These are phyloP conservation scores for Clitopilus passeckerianus DNA, from an alignment of 768 basidiomycete genomes.

Conservation along the genomic window DNA sequence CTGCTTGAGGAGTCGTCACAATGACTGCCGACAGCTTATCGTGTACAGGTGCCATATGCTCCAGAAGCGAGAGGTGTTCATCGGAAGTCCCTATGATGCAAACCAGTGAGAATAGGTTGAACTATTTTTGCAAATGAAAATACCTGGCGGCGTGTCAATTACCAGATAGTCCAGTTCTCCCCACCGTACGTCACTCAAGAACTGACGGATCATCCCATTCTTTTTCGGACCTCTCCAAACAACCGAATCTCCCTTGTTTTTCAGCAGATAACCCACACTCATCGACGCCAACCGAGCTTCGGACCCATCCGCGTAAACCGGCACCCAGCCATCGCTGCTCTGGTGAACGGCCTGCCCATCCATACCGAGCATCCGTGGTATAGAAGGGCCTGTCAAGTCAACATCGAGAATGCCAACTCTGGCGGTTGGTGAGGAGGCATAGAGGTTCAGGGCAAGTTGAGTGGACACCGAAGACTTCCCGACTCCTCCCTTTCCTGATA, in stretches of 20 bases:
- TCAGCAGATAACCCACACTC: slow-evolving; percentile 94
- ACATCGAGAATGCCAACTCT: slow-evolving; percentile 90
- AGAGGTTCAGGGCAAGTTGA: slow-evolving; percentile 87
- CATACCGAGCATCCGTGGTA: slow-evolving; percentile 92
- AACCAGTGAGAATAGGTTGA: slow-evolving; percentile 8
- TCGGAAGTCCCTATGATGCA: slow-evolving; percentile 96
- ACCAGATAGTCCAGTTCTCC: slow-evolving; percentile 89
- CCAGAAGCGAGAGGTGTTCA: slow-evolving; percentile 93
- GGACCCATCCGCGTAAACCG: slow-evolving; percentile 87
- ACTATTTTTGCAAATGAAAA: slow-evolving; percentile 6
- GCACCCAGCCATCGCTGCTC: slow-evolving; percentile 95
- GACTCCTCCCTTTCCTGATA: slow-evolving; percentile 96
- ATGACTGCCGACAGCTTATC: slow-evolving; percentile 77
- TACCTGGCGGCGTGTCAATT: slow-evolving; percentile 96
- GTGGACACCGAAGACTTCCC: slow-evolving; percentile 96
- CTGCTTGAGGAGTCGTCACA: slow-evolving; percentile 97
- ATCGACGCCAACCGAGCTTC: slow-evolving; percentile 81
- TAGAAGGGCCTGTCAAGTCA: slow-evolving; percentile 91
- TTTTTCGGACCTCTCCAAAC: slow-evolving; percentile 99
- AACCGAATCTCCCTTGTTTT: slow-evolving; percentile 87
- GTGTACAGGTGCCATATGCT: slow-evolving; percentile 86
- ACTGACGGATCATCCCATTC: slow-evolving; percentile 97
- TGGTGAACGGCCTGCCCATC: slow-evolving; percentile 88
- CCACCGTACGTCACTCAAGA: slow-evolving; percentile 93
- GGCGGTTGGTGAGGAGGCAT: slow-evolving; percentile 57